Conservation (phyloP, 2,329 filamentous ascomycete species). For the Grosmannia penicillata region DNA sequence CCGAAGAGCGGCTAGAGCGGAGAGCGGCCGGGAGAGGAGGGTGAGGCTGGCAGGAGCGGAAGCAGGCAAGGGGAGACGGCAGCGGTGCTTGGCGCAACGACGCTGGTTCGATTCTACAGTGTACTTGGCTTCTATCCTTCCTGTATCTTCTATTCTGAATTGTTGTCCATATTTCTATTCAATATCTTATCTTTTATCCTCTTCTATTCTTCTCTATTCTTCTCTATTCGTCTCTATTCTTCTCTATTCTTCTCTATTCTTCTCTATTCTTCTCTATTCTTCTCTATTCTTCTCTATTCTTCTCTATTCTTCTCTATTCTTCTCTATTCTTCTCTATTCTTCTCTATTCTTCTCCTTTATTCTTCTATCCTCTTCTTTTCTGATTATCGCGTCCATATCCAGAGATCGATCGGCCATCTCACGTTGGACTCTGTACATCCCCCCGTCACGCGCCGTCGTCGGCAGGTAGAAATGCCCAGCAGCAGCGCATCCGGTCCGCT, state of each 20-base stretch:
- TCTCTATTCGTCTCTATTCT: background rate
- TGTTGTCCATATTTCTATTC: background rate
- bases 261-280: background rate
- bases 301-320: too few species aligned
- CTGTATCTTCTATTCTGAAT: too few species aligned
- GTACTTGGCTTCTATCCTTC: background rate
- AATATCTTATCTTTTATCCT: background rate
- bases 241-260: background rate
- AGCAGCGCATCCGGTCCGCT: too few species aligned
- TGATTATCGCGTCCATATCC: too few species aligned
- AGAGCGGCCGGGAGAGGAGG: background rate
- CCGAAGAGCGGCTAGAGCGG: background rate
- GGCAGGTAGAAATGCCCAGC: too few species aligned
- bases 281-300: slow-evolving; percentile 1
- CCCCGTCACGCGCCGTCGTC: too few species aligned
- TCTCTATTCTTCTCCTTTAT: background rate
- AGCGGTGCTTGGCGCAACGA: too few species aligned
- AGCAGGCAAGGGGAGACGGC: background rate
- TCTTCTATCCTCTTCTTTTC: background rate
- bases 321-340: too few species aligned
- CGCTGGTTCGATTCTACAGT: background rate
- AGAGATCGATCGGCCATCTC: too few species aligned
- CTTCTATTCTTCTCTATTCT: background rate
- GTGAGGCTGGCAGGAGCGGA: background rate
- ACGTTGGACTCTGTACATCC: too few species aligned